Base-by-base conservation (phyloP, 1,139 yeast species). In the Suhomyces panamericanus region DNA sequence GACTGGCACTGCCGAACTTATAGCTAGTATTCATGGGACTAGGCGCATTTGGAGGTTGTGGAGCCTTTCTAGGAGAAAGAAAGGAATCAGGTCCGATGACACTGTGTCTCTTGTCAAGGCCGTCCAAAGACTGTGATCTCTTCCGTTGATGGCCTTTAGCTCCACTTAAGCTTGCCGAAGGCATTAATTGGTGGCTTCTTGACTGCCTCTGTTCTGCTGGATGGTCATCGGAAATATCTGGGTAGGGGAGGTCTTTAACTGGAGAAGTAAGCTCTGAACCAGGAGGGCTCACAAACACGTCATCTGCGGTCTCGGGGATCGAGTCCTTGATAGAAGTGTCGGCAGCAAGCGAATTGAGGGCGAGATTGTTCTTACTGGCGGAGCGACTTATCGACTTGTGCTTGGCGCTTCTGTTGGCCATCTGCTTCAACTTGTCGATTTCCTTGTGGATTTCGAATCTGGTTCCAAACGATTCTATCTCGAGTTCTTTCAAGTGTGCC, bases 391-490 rank as follows among this genome's bases (percentile, higher is more conserved):
- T 33, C 8, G 53, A 43, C 22, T 48, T 49, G 32, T 49, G 53
- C 28, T 49, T 48, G n/a, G 52, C 60, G 30, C 54, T 50, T 32
- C 52, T 47, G 8, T 51, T 36, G 22, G 59, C 44, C 29, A 63
- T 56, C 42, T 68, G 63, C 49, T 73, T 73, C 54, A 91, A 75
- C 37, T 81, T 78, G 62, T 88, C 96, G 57, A 93, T 91, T 62
- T 88, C 96, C 61, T 89, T 89, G 63, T 83, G 84, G 35, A 95
- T 80, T 64, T 91, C 96, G 66, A 90, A 93, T 49, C 99, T 75
- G 1, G 97, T 91, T 17, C 99, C 99, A 70, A 93, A 93, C 3
- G 96, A 87, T 44, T 83, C 78, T 43, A 93, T 93, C 51, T 91
- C 99, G 48, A 93, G 73, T 64, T 93, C 99, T 62, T 93, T 93